Percentiles rank a stretch among this genome's conserved stretches.
These are phyloP conservation scores for Spinacia oleracea DNA, from an alignment of 179 eudicot genomes.

Conservation along the genomic window DNA sequence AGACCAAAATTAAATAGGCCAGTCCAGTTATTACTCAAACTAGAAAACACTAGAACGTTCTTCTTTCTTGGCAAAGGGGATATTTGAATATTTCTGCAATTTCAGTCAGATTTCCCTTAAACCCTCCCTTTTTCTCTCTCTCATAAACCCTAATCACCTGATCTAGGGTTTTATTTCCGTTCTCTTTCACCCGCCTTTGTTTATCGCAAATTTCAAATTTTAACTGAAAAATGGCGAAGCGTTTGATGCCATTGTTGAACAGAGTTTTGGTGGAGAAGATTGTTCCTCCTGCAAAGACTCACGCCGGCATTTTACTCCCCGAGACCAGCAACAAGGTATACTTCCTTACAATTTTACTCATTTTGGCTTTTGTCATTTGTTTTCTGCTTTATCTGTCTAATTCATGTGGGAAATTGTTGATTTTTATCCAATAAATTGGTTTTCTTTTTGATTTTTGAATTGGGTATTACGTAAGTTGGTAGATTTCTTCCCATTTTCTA, in stretches of 20 bases:
- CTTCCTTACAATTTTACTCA: background rate
- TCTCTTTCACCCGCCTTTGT: background rate
- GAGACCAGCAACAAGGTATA: constrained; percentile 59
- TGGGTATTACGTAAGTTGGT: background rate
- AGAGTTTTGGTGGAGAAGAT: constrained; percentile 70
- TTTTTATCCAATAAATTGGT: background rate
- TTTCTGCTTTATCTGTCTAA: constrained; percentile 9
- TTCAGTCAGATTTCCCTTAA: background rate
- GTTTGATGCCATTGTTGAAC: constrained; percentile 65
- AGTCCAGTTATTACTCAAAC: background rate
- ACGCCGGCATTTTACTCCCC: constrained; percentile 71
- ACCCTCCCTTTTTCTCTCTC: background rate
- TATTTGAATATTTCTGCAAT: constrained; percentile 1
- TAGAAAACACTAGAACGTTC: constrained; percentile 22
- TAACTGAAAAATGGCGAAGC: constrained; percentile 50
- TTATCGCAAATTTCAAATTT: background rate
- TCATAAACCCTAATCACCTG: constrained; percentile 25
- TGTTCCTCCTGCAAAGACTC: constrained; percentile 63
- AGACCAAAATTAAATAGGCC: background rate
- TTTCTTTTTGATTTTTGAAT: background rate
- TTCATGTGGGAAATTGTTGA: background rate
- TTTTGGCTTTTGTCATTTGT: background rate
- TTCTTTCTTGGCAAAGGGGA: background rate
- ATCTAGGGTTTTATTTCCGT: constrained; percentile 4
- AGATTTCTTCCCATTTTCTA: background rate